Conservation (phyloP, 2,329 filamentous ascomycete species). For the Penicillium frequentans region DNA sequence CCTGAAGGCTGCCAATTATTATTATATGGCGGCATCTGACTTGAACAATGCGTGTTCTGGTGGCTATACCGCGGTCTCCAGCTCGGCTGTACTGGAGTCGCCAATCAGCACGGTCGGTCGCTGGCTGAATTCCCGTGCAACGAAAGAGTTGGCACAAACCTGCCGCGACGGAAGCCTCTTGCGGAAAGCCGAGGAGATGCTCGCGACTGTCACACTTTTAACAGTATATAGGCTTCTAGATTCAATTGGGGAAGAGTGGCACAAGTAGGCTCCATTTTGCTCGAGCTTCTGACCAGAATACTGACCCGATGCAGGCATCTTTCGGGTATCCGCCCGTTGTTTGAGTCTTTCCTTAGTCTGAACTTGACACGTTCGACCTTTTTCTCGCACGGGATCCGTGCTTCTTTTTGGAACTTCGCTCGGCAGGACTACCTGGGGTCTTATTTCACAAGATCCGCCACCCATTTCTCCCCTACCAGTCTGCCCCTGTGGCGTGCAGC, state of each 20-base stretch:
- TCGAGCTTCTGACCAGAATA: constrained; percentile 3
- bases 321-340: constrained; percentile 59
- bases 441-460: constrained; percentile 59
- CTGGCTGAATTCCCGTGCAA: constrained; percentile 20
- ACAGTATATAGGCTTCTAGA: constrained; percentile 66
- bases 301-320: constrained; percentile 45
- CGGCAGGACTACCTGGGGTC: constrained; percentile 62
- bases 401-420: constrained; percentile 65
- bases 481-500: constrained; percentile 61
- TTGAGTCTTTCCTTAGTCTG: constrained; percentile 46
- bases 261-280: constrained; percentile 35
- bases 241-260: constrained; percentile 60
- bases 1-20: constrained; percentile 62
- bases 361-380: constrained; percentile 12
- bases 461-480: constrained; percentile 59
- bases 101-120: constrained; percentile 30
- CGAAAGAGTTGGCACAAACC: constrained; percentile 11
- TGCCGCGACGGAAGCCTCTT: constrained; percentile 24
- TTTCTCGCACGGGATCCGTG: constrained; percentile 54
- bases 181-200: constrained; percentile 56
- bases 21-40: constrained; percentile 58
- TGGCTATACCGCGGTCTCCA: constrained; percentile 30
- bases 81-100: constrained; percentile 30
- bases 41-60: constrained; percentile 40
- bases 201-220: constrained; percentile 61